A percentile compares a stretch with the other conserved stretches of the same genome.
These are phyloP conservation scores for Glycine soja DNA, from an alignment of 306 rosid species.

Conservation along the genomic window DNA sequence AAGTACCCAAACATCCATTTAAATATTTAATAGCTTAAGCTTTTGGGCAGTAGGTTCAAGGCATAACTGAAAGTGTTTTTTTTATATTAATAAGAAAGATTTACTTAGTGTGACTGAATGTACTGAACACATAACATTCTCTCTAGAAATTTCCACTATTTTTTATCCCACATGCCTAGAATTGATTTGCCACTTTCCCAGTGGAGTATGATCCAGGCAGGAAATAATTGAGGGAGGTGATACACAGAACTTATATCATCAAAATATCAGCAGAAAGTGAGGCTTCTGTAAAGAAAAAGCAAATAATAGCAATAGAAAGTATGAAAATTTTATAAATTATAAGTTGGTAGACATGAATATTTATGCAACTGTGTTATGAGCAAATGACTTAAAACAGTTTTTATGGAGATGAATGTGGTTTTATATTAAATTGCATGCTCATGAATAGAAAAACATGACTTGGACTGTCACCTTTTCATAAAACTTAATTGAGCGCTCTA, in stretches of 20 bases:
- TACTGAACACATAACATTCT: neutral
- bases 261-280: constrained; percentile 26
- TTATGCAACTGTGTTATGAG: constrained; percentile 14
- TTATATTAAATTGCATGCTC: neutral
- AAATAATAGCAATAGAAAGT: neutral
- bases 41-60: neutral
- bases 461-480: constrained; percentile 76
- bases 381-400: neutral
- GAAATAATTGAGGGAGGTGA: constrained; percentile 7
- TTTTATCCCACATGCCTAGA: constrained; percentile 1
- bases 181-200: constrained; percentile 21
- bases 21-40: neutral
- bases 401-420: constrained; percentile 7
- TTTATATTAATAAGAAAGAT: neutral
- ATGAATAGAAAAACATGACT: constrained; percentile 21
- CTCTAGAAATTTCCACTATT: constrained; percentile 6
- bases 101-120: constrained; percentile 20
- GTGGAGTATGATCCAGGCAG: constrained; percentile 9
- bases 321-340: neutral
- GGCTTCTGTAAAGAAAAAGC: neutral
- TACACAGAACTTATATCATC: constrained; percentile 9
- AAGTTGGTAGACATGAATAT: constrained; percentile 10
- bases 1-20: no score
- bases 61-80: neutral
- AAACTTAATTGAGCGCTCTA: constrained; percentile 87